Evolutionary conservation across 2,329 filamentous ascomycete genomes (phyloP), one percentile per base, ranked within the genome.

Genomic region (Colletotrichum sojae): DNA sequence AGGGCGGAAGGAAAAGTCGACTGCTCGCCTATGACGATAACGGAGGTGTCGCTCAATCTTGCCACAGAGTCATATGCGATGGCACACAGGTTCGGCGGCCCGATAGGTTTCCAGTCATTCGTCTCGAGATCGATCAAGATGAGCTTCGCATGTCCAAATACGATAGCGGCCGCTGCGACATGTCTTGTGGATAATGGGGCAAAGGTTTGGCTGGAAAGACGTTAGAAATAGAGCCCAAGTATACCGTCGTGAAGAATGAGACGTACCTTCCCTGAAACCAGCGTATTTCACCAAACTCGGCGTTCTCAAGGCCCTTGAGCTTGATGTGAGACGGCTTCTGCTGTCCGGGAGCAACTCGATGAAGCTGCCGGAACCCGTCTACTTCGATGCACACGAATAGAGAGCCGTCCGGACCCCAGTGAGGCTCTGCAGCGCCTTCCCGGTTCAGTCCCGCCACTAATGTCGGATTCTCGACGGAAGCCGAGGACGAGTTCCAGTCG

Each of bases 321-420:
- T 70, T 67, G 9, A 86, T 70, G 16, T 77, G 75, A 10, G 71
- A 61, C 0, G 78, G 72, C 8, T 74, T 62, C 5, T 76, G 64
- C 6, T 73, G 69, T 1, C 74, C 76, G 1, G 78, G 75, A 4
- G 69, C 67, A n/a, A 81, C 74, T 1, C 78, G 77, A 69, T 84
- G 86, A 8, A 88, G 75, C 65, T 86, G 84, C 65, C 84, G 83
- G 67, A 82, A 86, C 1, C 82, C 82, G 2, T 76, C 80, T 1
- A 73, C 74, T 73, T 88, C 86, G 57, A 83, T 83, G 2, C 78
- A 78, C 71, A 84, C 88, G 69, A 84, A 86, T 2, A 88, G 73
- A 10, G 77, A 78, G 1, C 83, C 85, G 73, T 88, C 84, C 0
- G 79, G 75, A 3, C 81, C 80, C 86, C 86, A 89, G 71, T 82